These are phyloP conservation scores for Sporobolomyces phaffii DNA, from an alignment of 768 basidiomycete genomes.

Conservation along the genomic window DNA sequence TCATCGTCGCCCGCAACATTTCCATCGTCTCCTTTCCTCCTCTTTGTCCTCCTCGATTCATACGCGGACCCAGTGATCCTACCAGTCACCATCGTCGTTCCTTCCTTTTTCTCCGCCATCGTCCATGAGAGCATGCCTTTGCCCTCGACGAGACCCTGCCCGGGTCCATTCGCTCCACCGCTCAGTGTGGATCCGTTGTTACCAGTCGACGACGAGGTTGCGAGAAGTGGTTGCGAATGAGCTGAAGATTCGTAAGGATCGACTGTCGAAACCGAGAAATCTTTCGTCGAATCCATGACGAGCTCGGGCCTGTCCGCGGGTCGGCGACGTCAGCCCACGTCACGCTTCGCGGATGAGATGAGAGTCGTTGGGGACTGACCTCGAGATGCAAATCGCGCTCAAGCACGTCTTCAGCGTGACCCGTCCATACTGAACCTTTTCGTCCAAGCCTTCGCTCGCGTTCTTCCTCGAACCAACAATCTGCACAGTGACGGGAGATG, in stretches of 20 bases:
- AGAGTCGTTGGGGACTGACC: conserved; percentile 17
- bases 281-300: conserved; percentile 34
- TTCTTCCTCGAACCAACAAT: conserved; percentile 2
- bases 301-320: conserved; percentile 24
- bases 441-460: neutral
- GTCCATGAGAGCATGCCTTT: conserved; percentile 40
- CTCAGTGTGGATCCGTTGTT: neutral
- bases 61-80: neutral
- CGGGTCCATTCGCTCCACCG: neutral
- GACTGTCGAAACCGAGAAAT: conserved; percentile 36
- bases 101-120: conserved; percentile 37
- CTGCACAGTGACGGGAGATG: conserved; percentile 32
- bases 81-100: conserved; percentile 32
- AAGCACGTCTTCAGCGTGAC: conserved; percentile 38
- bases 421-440: conserved; percentile 26
- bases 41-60: conserved; percentile 11
- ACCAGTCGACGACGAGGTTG: neutral
- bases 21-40: conserved; percentile 6
- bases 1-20: neutral
- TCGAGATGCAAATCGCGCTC: conserved; percentile 38
- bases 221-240: neutral
- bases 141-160: conserved; percentile 32
- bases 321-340: neutral
- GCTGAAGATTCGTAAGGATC: conserved; percentile 40
- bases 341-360: neutral